Evolutionary conservation across 2,329 filamentous ascomycete species (phyloP).

Genomic region (Fusarium tjaetaba): DNA sequence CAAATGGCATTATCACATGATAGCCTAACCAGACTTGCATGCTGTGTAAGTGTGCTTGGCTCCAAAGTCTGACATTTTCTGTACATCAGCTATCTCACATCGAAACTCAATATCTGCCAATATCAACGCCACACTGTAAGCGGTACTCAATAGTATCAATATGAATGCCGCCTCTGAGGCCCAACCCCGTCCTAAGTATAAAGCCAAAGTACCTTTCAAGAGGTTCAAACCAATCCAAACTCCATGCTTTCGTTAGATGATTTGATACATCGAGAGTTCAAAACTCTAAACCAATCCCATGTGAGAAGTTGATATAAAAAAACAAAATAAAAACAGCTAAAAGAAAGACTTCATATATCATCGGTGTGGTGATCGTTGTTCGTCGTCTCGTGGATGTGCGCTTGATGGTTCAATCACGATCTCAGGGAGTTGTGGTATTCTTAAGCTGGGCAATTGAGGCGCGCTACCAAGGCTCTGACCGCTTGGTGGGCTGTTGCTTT

Average conservation of each 20-base stretch:
- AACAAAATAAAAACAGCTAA: background rate
- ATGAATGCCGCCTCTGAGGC: background rate
- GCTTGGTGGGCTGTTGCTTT: background rate
- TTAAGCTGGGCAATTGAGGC: slow-evolving; percentile 64
- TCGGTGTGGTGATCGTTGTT: slow-evolving; percentile 21
- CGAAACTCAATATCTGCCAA: background rate
- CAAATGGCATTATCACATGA: background rate
- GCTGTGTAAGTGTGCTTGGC: background rate
- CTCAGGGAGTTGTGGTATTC: slow-evolving; percentile 60
- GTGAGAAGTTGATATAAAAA: background rate
- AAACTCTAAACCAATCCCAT: background rate
- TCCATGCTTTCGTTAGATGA: slow-evolving; percentile 38
- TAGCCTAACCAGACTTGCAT: background rate
- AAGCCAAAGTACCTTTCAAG: background rate
- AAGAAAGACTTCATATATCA: slow-evolving; percentile 20
- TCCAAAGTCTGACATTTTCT: background rate
- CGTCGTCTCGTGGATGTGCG: slow-evolving; percentile 40
- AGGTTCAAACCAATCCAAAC: slow-evolving; percentile 33
- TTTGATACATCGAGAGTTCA: slow-evolving; percentile 13
- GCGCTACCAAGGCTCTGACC: slow-evolving; percentile 51
- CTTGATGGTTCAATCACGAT: slow-evolving; percentile 68
- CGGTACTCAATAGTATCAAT: background rate
- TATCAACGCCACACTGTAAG: slow-evolving; percentile 3
- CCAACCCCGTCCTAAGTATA: background rate
- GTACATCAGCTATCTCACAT: background rate